phyloP scores from a whole-genome alignment of 2,329 filamentous ascomycete genomes.

The Cordyceps tenuipes region DNA sequence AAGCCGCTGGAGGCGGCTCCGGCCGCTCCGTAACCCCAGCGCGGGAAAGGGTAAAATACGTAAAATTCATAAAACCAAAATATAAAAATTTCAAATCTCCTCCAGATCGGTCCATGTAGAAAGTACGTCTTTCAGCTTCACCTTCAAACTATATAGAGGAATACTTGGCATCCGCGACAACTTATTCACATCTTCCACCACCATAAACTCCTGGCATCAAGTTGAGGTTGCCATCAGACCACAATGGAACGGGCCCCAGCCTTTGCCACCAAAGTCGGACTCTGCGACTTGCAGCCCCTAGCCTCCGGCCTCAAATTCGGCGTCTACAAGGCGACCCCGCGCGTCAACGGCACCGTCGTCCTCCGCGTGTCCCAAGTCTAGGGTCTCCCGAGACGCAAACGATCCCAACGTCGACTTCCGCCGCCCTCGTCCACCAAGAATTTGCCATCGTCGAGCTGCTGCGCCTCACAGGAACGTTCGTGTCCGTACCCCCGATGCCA shows the following conservation, averaged over 20 bases:
- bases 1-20: conserved; percentile 35
- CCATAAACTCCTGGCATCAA: neutral
- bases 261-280: conserved; percentile 8
- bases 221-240: neutral
- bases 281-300: conserved; percentile 9
- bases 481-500: conserved; percentile 11
- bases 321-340: conserved; percentile 12
- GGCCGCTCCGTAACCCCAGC: conserved; percentile 13
- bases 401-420: conserved; percentile 13
- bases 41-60: neutral
- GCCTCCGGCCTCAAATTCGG: conserved; percentile 14
- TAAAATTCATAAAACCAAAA: conserved; percentile 2
- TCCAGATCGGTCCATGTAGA: neutral
- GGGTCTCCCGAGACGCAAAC: conserved; percentile 14
- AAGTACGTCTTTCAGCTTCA: neutral
- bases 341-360: conserved; percentile 9
- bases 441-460: conserved; percentile 13
- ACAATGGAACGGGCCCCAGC: conserved; percentile 9
- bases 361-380: conserved; percentile 12
- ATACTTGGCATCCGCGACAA: neutral
- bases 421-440: conserved; percentile 13
- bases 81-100: neutral
- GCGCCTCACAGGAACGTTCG: neutral
- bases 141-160: neutral
- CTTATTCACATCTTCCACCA: neutral